Evolutionary conservation across 805 yeast species (phyloP), one percentile per base, ranked within the genome.

Genomic region (Sugiyamaella floridensis): DNA sequence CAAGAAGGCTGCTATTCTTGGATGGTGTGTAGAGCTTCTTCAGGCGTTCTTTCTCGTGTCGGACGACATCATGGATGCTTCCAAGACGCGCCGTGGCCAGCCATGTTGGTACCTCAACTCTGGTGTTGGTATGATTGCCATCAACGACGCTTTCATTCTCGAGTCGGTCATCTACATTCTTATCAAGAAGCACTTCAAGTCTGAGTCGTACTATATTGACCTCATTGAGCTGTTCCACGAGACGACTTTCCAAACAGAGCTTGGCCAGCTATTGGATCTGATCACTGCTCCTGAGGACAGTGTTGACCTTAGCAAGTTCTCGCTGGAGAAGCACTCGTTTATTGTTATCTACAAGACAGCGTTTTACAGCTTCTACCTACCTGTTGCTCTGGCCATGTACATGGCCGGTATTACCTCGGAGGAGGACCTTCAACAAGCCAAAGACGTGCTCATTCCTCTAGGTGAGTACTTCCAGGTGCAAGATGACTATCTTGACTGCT

Each of bases 401-500:
- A 85, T 88, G 78, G 85, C 95, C 54, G 98, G 97, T 51, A 68
- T 86, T 61, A 76, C 76, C 55, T 76, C 78, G 63, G 85, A 77
- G 52, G 69, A 73, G 62, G 97, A 92, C 70, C 78, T 93, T 68
- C 78, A 86, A 67, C 98, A 92, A 75, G 97, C 89, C 16, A 78
- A 76, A 57, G 93, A 87, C 61, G 82, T 93, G 43, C 78, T 93
- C 70, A 83, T 93, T 59, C 97, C 97, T 52, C 79, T 93, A 61
- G 99, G 99, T 55, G 97, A 93, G 71, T 93, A 93, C 71, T 93
- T 93, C 84, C 99, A 93, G 76, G 88, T 93, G 62, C 99, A 93
- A 75, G 99, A 93, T 68, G 99, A 93, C 71, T 93, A 78, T 75
- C 80, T 93, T 60, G 99, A 93, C 72, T 88, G 97, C 71, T 93